phyloP scores from a whole-genome alignment of 2,329 filamentous ascomycete genomes.

The Hypoxylon sp. region DNA sequence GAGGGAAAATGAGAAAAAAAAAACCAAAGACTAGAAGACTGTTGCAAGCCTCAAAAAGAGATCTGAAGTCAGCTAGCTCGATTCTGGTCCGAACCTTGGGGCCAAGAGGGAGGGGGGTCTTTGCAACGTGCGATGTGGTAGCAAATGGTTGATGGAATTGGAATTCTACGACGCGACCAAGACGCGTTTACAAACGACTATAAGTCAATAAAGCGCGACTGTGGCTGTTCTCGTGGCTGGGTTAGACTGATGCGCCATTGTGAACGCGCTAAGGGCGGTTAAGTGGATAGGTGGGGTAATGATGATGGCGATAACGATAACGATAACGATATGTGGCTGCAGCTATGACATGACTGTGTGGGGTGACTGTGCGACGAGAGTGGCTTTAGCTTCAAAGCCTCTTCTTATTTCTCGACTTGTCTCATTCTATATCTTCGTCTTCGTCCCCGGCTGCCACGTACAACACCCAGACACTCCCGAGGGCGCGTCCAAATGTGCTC shows the following conservation, averaged over 20 bases:
- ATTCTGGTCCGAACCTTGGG: not conserved
- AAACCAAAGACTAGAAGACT: not conserved
- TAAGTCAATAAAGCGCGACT: not conserved
- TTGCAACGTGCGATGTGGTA: conserved; percentile 16
- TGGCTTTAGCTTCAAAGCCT: no score
- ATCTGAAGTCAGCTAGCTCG: not conserved
- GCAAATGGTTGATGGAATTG: conserved; percentile 2
- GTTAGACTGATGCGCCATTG: not conserved
- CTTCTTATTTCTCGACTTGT: no score
- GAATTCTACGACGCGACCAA: not conserved
- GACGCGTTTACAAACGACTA: not conserved
- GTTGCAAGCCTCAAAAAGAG: not conserved
- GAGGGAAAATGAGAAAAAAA: no score
- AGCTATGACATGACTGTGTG: no score
- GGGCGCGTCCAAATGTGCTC: not conserved
- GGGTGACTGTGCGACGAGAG: no score
- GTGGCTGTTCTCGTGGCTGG: not conserved
- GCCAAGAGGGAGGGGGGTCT: conserved; percentile 3
- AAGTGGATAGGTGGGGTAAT: no score
- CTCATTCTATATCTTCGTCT: no score
- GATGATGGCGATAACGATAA: no score
- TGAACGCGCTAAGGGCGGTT: no score
- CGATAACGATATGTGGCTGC: no score
- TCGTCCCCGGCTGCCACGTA: no score
- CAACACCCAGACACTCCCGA: not conserved